Evolutionary conservation across 345 rosid species (phyloP).

Genomic region (Acer saccharum): DNA sequence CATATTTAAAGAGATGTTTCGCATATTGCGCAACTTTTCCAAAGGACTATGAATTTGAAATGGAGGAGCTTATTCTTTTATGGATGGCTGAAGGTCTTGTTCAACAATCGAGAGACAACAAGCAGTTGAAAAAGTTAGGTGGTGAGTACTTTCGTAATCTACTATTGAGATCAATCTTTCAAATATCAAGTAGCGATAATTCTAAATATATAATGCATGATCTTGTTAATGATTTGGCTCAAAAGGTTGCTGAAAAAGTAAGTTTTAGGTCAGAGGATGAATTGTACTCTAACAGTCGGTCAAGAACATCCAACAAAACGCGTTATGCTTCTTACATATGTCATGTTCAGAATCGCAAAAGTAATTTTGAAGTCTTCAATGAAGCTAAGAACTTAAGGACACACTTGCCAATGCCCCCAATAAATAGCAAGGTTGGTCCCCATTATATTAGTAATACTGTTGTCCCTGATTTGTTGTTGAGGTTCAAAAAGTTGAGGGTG

Average conservation of each 20-base stretch:
- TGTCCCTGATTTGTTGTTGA: too few species aligned
- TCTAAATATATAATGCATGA: constrained; percentile 5
- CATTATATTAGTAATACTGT: too few species aligned
- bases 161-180: constrained; percentile 9
- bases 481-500: too few species aligned
- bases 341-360: too few species aligned
- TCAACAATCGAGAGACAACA: too few species aligned
- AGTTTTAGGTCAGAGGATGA: neutral
- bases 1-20: constrained; percentile 34
- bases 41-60: constrained; percentile 3
- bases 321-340: neutral
- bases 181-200: neutral
- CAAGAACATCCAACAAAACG: neutral
- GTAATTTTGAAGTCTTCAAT: too few species aligned
- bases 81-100: constrained; percentile 25
- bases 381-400: too few species aligned
- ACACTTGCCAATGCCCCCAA: too few species aligned
- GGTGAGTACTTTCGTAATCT: constrained; percentile 10
- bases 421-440: too few species aligned
- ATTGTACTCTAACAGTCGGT: neutral
- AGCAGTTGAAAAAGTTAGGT: constrained; percentile 12
- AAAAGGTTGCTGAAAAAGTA: neutral
- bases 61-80: constrained; percentile 4
- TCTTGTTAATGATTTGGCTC: constrained; percentile 5
- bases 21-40: constrained; percentile 23